phyloP scores from a whole-genome alignment of 371 early-diverging fungal species.

The Ordospora pajunii region DNA sequence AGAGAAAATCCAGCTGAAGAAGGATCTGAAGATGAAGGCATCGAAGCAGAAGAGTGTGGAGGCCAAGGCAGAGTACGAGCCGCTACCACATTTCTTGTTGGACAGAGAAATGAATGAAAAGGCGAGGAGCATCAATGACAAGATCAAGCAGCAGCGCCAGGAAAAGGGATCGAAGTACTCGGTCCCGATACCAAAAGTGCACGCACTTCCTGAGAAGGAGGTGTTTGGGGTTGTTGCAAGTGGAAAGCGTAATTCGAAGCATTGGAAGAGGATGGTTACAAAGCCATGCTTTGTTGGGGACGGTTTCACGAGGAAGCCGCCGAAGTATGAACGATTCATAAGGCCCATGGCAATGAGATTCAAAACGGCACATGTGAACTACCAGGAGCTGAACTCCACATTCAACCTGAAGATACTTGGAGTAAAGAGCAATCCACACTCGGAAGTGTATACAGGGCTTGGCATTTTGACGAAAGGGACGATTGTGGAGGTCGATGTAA shows the following conservation, averaged over 20 bases:
- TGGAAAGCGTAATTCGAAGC: constrained; percentile 80
- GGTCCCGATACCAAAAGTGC: constrained; percentile 93
- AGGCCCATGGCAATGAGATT: constrained; percentile 95
- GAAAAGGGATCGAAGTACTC: constrained; percentile 94
- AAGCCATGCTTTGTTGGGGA: constrained; percentile 98
- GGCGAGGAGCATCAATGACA: constrained; percentile 87
- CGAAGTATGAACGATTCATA: constrained; percentile 98
- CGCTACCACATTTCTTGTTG: constrained; percentile 91
- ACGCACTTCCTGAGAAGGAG: constrained; percentile 94
- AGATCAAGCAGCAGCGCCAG: constrained; percentile 98
- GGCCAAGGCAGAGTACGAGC: constrained; percentile 71
- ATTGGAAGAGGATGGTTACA: constrained; percentile 98
- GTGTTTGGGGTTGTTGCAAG: constrained; percentile 93
- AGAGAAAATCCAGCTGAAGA: constrained; percentile 99
- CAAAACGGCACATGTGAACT: constrained; percentile 96
- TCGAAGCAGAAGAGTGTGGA: constrained; percentile 86
- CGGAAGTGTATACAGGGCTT: constrained; percentile 86
- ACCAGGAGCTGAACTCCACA: constrained; percentile 94
- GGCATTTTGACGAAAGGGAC: constrained; percentile 98
- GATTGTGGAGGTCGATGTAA: constrained; percentile 87
- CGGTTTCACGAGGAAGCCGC: constrained; percentile 95
- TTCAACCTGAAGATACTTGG: constrained; percentile 92
- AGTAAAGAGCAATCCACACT: constrained; percentile 97
- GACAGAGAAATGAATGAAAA: constrained; percentile 83
- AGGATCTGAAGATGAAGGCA: constrained; percentile 73